Base-by-base conservation (phyloP, 78 protist genomes). In the Chrysochromulina parva region DNA sequence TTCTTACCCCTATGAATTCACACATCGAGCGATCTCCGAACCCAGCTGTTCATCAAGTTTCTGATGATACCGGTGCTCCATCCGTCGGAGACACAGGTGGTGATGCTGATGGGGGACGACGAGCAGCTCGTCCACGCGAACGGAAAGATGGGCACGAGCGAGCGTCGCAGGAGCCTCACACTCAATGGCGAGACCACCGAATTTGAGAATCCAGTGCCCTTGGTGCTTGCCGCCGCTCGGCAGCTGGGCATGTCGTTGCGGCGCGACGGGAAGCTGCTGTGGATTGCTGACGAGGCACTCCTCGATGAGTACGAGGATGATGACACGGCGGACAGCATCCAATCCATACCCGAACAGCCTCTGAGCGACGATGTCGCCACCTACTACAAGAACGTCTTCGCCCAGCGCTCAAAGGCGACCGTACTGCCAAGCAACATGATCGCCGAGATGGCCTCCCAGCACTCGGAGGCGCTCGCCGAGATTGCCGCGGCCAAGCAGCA, bases 251-350 rank as follows among this genome's bases (percentile, higher is more conserved):
- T 69, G 78, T 28, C 78, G 7, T n/a, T 69, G 3, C 50, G 78
- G 14, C 78, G 78, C 53, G 78, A 69, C 78, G 78, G 11, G 50
- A 69, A 28, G 48, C 78, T 69, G 50, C 78, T 69, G 10, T 69
- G 78, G 78, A 69, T 69, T 14, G 78, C 78, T 1, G 78, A 69
- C 78, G 78, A 69, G 50, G 78, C 78, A 50, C 78, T 69, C 24
- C 78, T 69, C 11, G 78, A 69, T 50, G 53, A 69, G 78, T 13
- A 26, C 78, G 78, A 69, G 24, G 78, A 69, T 10, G 78, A n/a
- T 1, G 78, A 69, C 3, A 50, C 14, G 14, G 50, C 3, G 1
- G 53, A 22, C 24, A 13, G 22, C 24, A 14, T 28, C 24, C 14
- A 22, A 5, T 1, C 53, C 50, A 6, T 69, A 14, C 78, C 78